Evolutionary conservation across 495 filamentous ascomycete genomes (phyloP).

Genomic region (Stereocaulon alpinum): DNA sequence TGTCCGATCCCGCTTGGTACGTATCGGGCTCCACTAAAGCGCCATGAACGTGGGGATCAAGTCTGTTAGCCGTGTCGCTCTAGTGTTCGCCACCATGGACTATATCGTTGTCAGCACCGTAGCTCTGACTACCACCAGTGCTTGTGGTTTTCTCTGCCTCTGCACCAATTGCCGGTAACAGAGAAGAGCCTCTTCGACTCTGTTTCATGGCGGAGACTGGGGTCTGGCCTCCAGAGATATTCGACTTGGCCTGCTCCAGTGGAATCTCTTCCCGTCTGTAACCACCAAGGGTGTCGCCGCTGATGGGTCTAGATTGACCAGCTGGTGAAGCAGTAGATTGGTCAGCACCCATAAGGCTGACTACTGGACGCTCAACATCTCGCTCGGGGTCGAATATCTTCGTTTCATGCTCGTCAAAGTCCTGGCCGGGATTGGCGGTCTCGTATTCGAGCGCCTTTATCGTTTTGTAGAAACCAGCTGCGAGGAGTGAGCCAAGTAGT

Average conservation of each 20-base stretch:
- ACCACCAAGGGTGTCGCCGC: conserved; percentile 10
- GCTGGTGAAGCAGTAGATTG: neutral
- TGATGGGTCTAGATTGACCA: conserved; percentile 8
- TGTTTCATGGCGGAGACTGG: neutral
- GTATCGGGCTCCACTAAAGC: too few species aligned
- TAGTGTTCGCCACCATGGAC: conserved; percentile 31
- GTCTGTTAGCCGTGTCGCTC: conserved; percentile 33
- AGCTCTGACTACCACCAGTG: neutral
- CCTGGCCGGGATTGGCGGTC: conserved; percentile 68
- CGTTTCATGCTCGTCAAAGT: conserved; percentile 27
- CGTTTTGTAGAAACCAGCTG: conserved; percentile 56
- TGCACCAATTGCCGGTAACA: conserved; percentile 2
- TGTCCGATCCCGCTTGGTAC: too few species aligned
- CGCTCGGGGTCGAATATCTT: conserved; percentile 11
- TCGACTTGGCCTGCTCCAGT: neutral
- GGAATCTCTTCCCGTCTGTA: conserved; percentile 12
- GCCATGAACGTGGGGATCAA: conserved; percentile 35
- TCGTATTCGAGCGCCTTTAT: conserved; percentile 63
- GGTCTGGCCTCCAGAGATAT: neutral
- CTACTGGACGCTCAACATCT: conserved; percentile 10
- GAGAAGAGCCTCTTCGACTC: neutral
- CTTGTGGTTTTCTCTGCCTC: conserved; percentile 1
- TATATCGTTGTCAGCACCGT: conserved; percentile 1
- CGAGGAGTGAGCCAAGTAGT: conserved; percentile 52
- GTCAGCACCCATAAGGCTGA: conserved; percentile 1